These are phyloP conservation scores for Cercospora sp. DNA, from an alignment of 2,329 filamentous ascomycete genomes.

Conservation along the genomic window DNA sequence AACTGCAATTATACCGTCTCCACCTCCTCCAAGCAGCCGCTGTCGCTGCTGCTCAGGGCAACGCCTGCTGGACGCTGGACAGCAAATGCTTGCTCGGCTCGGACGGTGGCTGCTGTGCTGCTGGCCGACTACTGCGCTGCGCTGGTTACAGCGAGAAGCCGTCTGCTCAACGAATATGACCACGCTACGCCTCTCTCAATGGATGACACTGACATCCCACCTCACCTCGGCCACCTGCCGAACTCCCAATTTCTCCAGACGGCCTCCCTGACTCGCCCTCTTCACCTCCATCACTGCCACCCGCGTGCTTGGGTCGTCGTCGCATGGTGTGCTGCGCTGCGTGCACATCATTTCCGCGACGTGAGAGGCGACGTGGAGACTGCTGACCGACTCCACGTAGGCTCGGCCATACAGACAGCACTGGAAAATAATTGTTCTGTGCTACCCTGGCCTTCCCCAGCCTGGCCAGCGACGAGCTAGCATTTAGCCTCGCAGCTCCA, in stretches of 20 bases:
- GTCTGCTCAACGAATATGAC: not conserved
- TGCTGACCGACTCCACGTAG: slow-evolving; percentile 18
- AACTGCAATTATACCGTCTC: slow-evolving; percentile 19
- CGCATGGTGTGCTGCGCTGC: not conserved
- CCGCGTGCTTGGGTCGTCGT: not conserved
- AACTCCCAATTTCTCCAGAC: not conserved
- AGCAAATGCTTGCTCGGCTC: slow-evolving; percentile 18
- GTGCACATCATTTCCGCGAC: slow-evolving; percentile 4
- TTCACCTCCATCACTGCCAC: not conserved
- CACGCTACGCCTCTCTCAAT: not conserved
- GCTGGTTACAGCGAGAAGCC: not conserved
- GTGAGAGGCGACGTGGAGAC: slow-evolving; percentile 15
- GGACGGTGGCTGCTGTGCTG: slow-evolving; percentile 1
- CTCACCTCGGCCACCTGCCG: not conserved
- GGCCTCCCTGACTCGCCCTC: not conserved
- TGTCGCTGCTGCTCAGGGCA: slow-evolving; percentile 9
- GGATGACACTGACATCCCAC: not conserved
- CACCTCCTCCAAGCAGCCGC: slow-evolving; percentile 13
- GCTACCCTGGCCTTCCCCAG: slow-evolving; percentile 23
- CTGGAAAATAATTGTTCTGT: slow-evolving; percentile 17
- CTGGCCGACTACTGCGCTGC: not conserved
- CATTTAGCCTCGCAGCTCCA: slow-evolving; percentile 25
- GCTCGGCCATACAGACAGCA: slow-evolving; percentile 20
- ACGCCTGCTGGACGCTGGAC: slow-evolving; percentile 4
- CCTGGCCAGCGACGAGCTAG: slow-evolving; percentile 15